Conservation (phyloP, 164 flowering plant genomes). For the Nymphaea thermarum region DNA sequence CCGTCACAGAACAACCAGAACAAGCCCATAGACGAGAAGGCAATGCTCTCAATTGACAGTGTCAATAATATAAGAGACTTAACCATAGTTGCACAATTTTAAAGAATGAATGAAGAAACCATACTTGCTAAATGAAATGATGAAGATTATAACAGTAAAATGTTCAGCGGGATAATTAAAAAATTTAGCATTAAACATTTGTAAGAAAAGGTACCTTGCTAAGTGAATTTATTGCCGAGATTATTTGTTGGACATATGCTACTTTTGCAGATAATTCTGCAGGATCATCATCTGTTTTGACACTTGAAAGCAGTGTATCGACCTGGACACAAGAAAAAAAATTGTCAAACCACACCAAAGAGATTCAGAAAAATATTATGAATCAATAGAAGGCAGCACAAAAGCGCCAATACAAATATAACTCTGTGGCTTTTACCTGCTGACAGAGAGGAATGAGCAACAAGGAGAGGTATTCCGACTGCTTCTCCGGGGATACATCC, state of each 20-base stretch:
- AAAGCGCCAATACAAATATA: background rate
- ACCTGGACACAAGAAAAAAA: constrained; percentile 34
- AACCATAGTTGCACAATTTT: too few species aligned
- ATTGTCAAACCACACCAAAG: background rate
- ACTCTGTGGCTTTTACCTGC: constrained; percentile 39
- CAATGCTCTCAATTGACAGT: too few species aligned
- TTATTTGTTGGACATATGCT: constrained; percentile 56
- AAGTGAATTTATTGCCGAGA: constrained; percentile 86
- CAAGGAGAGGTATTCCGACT: constrained; percentile 72
- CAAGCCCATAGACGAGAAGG: background rate
- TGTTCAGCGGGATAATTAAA: background rate
- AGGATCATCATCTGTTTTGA: constrained; percentile 27
- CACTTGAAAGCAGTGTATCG: constrained; percentile 42
- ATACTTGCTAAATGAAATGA: too few species aligned
- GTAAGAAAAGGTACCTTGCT: constrained; percentile 63
- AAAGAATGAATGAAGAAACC: too few species aligned
- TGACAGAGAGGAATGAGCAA: constrained; percentile 89
- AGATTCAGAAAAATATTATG: too few species aligned
- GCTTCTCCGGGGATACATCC: constrained; percentile 77
- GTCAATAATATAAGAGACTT: too few species aligned
- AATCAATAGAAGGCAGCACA: background rate
- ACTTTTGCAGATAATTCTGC: constrained; percentile 50
- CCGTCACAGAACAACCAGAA: background rate
- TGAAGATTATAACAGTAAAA: too few species aligned
- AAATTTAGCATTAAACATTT: background rate